phyloP scores from a whole-genome alignment of 441 rosid genomes.

The Gossypium lobatum region DNA sequence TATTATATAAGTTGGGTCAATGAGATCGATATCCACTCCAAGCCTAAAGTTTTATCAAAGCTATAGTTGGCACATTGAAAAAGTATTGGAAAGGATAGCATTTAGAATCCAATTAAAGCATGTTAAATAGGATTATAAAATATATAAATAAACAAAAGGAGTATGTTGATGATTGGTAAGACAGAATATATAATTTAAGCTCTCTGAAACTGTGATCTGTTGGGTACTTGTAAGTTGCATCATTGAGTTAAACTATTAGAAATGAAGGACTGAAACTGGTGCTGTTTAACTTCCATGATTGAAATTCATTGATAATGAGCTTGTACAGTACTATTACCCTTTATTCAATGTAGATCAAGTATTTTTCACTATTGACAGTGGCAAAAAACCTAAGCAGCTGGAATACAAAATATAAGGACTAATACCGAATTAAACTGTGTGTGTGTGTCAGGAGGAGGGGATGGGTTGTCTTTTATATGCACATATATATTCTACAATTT shows the following conservation, averaged over 20 bases:
- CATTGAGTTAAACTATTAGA: slow-evolving; percentile 24
- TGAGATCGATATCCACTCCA: not conserved
- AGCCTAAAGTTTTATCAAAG: not conserved
- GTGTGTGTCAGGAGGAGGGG: no score
- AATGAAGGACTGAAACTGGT: slow-evolving; percentile 5
- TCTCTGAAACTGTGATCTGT: not conserved
- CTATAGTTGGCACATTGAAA: not conserved
- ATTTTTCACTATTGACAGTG: not conserved
- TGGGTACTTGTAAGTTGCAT: not conserved
- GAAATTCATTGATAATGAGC: not conserved
- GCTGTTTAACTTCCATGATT: slow-evolving; percentile 25
- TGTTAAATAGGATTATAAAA: no score
- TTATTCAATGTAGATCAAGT: not conserved
- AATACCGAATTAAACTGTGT: not conserved
- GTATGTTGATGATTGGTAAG: no score
- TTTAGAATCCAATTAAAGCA: not conserved
- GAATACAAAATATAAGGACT: not conserved
- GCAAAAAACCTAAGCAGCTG: slow-evolving; percentile 5
- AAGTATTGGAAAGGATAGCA: slow-evolving; percentile 1
- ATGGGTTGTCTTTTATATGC: not conserved
- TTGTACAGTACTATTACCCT: not conserved
- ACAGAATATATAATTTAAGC: not conserved
- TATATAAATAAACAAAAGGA: no score
- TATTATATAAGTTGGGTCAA: not conserved
- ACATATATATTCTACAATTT: no score